phyloP scores from a whole-genome alignment of 2,329 filamentous ascomycete species.

The Penicillium sp. region DNA sequence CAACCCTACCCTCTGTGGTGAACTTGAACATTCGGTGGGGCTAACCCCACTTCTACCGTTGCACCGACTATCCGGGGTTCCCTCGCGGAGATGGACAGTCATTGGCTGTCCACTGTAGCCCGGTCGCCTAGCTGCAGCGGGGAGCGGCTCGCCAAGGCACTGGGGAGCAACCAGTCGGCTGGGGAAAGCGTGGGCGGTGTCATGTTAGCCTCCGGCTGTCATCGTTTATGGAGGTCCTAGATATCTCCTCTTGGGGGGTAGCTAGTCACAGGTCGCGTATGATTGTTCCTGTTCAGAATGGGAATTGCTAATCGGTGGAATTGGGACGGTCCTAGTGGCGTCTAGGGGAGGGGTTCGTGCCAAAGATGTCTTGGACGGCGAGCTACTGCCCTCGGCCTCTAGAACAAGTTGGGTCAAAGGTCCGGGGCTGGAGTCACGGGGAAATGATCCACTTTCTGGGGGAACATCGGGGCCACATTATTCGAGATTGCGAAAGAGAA shows the following conservation, averaged over 20 bases:
- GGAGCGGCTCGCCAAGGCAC: slow-evolving; percentile 21
- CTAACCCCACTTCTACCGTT: slow-evolving; percentile 14
- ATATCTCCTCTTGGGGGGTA: too few relatives aligned
- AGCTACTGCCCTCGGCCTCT: background rate
- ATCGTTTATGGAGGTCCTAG: too few relatives aligned
- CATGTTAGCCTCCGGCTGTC: background rate
- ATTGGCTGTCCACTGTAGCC: slow-evolving; percentile 9
- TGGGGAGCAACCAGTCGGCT: background rate
- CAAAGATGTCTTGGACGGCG: background rate
- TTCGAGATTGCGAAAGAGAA: background rate
- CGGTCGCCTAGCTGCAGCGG: slow-evolving; percentile 15
- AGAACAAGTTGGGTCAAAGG: slow-evolving; percentile 1
- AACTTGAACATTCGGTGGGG: background rate
- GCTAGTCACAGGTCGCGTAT: background rate
- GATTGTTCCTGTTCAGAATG: background rate
- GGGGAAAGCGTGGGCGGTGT: slow-evolving; percentile 1
- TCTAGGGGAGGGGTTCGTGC: background rate
- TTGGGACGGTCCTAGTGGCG: background rate
- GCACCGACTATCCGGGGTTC: slow-evolving; percentile 15
- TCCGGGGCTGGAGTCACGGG: background rate
- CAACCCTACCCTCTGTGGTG: background rate
- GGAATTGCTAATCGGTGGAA: background rate
- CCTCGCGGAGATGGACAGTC: background rate
- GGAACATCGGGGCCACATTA: background rate
- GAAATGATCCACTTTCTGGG: background rate